phyloP scores from a whole-genome alignment of 371 early-diverging fungal species.

The Syncephalastrum contaminatum region DNA sequence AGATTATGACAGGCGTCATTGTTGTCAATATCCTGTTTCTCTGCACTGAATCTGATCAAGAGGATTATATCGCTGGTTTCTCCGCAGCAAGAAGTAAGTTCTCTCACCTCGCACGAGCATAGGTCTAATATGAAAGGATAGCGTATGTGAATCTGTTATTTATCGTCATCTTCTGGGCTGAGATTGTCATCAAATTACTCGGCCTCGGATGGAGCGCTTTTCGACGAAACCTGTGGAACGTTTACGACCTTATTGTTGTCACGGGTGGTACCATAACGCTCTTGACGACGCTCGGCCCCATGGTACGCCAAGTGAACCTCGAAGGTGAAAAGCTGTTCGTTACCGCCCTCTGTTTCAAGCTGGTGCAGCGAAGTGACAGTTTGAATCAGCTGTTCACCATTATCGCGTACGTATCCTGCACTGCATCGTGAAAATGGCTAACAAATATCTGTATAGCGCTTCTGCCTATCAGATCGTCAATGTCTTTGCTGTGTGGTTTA shows the following conservation, averaged over 20 bases:
- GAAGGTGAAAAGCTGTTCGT: conserved; percentile 64
- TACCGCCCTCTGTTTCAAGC: conserved; percentile 63
- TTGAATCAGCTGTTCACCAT: conserved; percentile 67
- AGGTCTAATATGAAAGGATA: conserved; percentile 7
- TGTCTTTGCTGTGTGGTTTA: conserved; percentile 68
- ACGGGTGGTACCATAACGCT: conserved; percentile 51
- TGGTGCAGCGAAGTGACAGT: conserved; percentile 64
- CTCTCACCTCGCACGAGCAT: neutral
- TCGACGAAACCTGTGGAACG: conserved; percentile 61
- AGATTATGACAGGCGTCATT: conserved; percentile 49
- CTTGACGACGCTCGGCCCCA: conserved; percentile 30
- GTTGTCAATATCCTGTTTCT: conserved; percentile 53
- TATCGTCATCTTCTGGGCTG: conserved; percentile 50
- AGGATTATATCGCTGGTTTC: conserved; percentile 23
- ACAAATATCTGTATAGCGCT: conserved; percentile 25
- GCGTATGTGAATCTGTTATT: conserved; percentile 50
- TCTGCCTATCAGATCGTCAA: conserved; percentile 62
- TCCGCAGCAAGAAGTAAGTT: conserved; percentile 30
- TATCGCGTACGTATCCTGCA: conserved; percentile 52
- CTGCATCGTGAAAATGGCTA: neutral
- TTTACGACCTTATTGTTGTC: conserved; percentile 58
- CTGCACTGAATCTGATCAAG: conserved; percentile 47
- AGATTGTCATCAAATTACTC: conserved; percentile 49
- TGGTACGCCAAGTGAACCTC: conserved; percentile 39
- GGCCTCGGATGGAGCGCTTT: conserved; percentile 62